phyloP scores from a whole-genome alignment of 164 flowering plant species.

The Stephania yunnanensis region DNA sequence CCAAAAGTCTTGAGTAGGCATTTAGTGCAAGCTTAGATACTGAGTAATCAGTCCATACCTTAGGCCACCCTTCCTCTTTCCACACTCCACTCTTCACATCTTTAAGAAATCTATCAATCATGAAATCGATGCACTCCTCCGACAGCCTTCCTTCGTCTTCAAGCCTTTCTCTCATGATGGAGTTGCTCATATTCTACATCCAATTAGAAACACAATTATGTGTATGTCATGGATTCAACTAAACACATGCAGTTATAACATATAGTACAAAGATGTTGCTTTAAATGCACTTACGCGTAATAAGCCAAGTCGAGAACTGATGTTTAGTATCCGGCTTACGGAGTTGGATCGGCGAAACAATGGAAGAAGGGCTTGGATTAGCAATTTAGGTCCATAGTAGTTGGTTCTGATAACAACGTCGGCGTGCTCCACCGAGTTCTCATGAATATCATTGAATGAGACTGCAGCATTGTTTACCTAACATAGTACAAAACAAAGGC shows the following conservation, averaged over 20 bases:
- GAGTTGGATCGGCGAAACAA: slow-evolving; percentile 46
- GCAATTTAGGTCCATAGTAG: slow-evolving; percentile 61
- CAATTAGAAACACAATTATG: not conserved
- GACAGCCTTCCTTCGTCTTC: slow-evolving; percentile 45
- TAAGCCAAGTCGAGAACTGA: slow-evolving; percentile 78
- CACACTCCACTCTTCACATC: slow-evolving; percentile 59
- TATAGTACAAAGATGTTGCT: not conserved
- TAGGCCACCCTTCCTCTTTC: slow-evolving; percentile 76
- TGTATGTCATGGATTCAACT: not conserved
- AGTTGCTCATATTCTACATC: slow-evolving; percentile 65
- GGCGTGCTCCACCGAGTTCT: slow-evolving; percentile 71
- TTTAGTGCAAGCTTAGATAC: slow-evolving; percentile 86
- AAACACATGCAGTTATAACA: too few species aligned
- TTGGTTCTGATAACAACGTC: slow-evolving; percentile 70
- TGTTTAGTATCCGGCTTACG: slow-evolving; percentile 52
- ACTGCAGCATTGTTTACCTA: slow-evolving; percentile 92
- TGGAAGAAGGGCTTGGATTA: slow-evolving; percentile 62
- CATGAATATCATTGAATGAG: slow-evolving; percentile 54
- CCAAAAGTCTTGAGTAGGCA: slow-evolving; percentile 58
- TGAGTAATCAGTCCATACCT: slow-evolving; percentile 78
- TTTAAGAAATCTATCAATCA: slow-evolving; percentile 42
- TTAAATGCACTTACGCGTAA: slow-evolving; percentile 36
- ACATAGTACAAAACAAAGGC: not conserved
- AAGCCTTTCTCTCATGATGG: slow-evolving; percentile 30
- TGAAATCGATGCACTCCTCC: slow-evolving; percentile 37